Evolutionary conservation across 257 asterid species (phyloP).

Genomic region (Galeopsis tetrahit): DNA sequence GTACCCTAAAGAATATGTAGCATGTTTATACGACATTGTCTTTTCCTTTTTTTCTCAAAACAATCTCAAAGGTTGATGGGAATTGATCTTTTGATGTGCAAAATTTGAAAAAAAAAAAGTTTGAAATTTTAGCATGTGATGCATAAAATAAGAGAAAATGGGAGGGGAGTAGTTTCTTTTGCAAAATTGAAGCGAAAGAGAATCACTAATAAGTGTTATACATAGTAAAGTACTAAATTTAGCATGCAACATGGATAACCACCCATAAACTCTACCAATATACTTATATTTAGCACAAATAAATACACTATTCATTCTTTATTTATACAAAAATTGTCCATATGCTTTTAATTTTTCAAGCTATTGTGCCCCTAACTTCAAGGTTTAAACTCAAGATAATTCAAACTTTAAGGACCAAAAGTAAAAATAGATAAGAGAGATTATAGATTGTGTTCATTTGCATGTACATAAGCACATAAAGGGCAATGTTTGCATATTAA

Average conservation of each 20-base stretch:
- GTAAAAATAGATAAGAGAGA: not conserved
- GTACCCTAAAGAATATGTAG: conserved; percentile 34
- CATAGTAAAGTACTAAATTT: conserved; percentile 21
- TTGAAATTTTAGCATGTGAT: not conserved
- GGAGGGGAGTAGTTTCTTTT: conserved; percentile 16
- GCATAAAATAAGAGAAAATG: not conserved
- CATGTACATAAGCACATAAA: not conserved
- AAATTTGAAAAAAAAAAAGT: not conserved
- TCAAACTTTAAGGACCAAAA: not conserved
- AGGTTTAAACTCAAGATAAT: not conserved
- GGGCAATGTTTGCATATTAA: not conserved
- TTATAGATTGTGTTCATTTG: not conserved
- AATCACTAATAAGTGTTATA: conserved; percentile 18
- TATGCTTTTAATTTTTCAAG: not conserved
- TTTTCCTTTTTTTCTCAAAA: not conserved
- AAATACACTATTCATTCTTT: not conserved
- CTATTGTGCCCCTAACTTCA: not conserved
- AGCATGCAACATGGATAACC: conserved; percentile 33
- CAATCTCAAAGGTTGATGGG: not conserved
- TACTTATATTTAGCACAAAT: not conserved
- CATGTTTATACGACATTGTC: not conserved
- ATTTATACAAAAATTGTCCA: not conserved
- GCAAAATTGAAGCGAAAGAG: not conserved
- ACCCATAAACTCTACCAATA: conserved; percentile 13
- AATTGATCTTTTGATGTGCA: not conserved